Evolutionary conservation across 305 asterid species (phyloP).

Genomic region (Andrographis paniculata): DNA sequence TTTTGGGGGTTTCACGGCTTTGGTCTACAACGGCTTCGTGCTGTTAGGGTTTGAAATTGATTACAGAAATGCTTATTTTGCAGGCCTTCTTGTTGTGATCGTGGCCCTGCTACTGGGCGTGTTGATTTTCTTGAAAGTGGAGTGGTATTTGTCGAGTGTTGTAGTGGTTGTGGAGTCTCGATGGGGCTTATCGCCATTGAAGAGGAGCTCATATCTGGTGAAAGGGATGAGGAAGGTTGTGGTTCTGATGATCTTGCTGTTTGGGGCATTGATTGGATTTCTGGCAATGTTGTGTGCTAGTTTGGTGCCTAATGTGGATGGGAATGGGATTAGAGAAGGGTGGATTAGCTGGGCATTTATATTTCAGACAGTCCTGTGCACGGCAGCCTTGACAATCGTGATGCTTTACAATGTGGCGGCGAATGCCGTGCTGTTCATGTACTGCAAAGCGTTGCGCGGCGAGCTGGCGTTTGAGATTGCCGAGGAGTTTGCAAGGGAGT

Average conservation of each 20-base stretch:
- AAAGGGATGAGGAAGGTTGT: conserved; percentile 69
- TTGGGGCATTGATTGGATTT: conserved; percentile 37
- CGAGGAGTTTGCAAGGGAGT: conserved; percentile 68
- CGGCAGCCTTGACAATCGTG: conserved; percentile 39
- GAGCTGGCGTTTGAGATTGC: conserved; percentile 86
- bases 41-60: conserved; percentile 33
- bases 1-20: conserved; percentile 26
- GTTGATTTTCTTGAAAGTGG: conserved; percentile 41
- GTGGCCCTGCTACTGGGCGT: conserved; percentile 17
- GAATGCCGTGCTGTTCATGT: conserved; percentile 39
- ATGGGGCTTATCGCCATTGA: conserved; percentile 67
- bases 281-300: conserved; percentile 36
- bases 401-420: conserved; percentile 49
- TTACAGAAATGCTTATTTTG: conserved; percentile 21
- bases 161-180: conserved; percentile 65
- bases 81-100: conserved; percentile 19
- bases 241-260: conserved; percentile 38
- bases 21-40: conserved; percentile 20
- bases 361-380: conserved; percentile 50
- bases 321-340: conserved; percentile 29
- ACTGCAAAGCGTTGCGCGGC: conserved; percentile 52
- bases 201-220: conserved; percentile 54
- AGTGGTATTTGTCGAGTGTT: conserved; percentile 52
- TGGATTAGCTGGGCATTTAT: conserved; percentile 50
- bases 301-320: conserved; percentile 33